phyloP scores from a whole-genome alignment of 2,329 filamentous ascomycete genomes.

The Chaetomium sp. region DNA sequence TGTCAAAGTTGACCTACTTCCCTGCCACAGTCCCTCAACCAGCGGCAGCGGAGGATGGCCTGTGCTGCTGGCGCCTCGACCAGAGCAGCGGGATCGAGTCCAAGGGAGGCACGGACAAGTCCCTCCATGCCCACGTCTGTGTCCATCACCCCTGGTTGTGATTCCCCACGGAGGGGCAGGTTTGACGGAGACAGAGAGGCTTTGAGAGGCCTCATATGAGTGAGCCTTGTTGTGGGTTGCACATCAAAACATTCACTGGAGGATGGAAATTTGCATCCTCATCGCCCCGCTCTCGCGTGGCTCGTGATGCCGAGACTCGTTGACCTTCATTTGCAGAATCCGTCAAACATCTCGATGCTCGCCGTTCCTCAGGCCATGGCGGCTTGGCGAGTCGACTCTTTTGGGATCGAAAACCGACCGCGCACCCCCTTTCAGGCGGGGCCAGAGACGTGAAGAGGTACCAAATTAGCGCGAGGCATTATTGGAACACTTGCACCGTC shows the following conservation, averaged over 20 bases:
- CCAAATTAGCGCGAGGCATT: slow-evolving; percentile 31
- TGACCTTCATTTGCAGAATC: slow-evolving; percentile 22
- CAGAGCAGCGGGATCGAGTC: slow-evolving; percentile 1
- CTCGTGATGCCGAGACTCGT: slow-evolving; percentile 6
- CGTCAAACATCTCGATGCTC: slow-evolving; percentile 17
- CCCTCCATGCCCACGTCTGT: slow-evolving; percentile 1
- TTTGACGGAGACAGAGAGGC: neutral
- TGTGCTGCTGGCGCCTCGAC: neutral
- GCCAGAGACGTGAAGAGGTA: slow-evolving; percentile 18
- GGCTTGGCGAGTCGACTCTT: slow-evolving; percentile 21
- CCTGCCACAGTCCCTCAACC: neutral
- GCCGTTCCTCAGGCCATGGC: slow-evolving; percentile 6
- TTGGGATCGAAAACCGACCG: slow-evolving; percentile 26
- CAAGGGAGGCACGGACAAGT: slow-evolving; percentile 8
- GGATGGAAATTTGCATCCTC: slow-evolving; percentile 11
- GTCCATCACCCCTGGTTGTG: neutral
- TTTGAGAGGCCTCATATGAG: slow-evolving; percentile 12
- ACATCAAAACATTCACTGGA: slow-evolving; percentile 3
- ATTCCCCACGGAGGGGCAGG: neutral
- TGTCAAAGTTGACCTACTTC: neutral
- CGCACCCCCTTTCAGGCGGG: slow-evolving; percentile 20
- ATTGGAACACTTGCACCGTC: slow-evolving; percentile 4
- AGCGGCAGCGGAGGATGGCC: neutral
- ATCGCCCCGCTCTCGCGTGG: slow-evolving; percentile 24
- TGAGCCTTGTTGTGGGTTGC: neutral